A percentile compares a stretch with the other conserved stretches of the same genome.
Conservation (phyloP, 148 eudicot species). For the Silene uniflora region DNA sequence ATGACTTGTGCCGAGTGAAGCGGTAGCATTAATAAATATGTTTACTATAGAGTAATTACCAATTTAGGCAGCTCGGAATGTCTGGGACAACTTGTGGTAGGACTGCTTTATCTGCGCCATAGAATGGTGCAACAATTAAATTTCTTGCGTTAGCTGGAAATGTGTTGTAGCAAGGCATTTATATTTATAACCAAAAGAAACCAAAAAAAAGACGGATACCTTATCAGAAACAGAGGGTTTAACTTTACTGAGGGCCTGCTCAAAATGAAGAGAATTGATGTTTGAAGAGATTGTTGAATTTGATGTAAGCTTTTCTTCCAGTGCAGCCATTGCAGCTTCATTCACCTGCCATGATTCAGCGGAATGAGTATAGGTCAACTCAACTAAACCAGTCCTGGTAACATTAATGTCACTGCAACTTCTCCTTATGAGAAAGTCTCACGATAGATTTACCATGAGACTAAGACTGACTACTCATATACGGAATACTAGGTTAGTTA, state of each 20-base stretch:
- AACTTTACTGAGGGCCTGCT: conserved; percentile 32
- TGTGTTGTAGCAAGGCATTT: neutral
- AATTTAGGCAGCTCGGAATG: conserved; percentile 18
- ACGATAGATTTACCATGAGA: no score
- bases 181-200: neutral
- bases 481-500: no score
- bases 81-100: conserved; percentile 21
- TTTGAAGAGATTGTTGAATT: neutral
- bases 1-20: neutral
- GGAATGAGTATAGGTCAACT: neutral
- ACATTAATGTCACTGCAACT: neutral
- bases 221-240: conserved; percentile 36
- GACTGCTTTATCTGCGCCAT: conserved; percentile 25
- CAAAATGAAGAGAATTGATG: conserved; percentile 38
- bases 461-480: no score
- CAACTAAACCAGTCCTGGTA: neutral
- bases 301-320: conserved; percentile 42
- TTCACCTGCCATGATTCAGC: conserved; percentile 42
- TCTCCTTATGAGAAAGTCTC: neutral
- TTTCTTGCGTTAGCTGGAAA: neutral
- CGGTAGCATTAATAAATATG: neutral
- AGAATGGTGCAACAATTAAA: neutral
- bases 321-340: conserved; percentile 76
- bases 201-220: conserved; percentile 20
- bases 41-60: neutral